These are phyloP conservation scores for Aspergillus caelatus DNA, from an alignment of 2,329 filamentous ascomycete species.

Conservation along the genomic window DNA sequence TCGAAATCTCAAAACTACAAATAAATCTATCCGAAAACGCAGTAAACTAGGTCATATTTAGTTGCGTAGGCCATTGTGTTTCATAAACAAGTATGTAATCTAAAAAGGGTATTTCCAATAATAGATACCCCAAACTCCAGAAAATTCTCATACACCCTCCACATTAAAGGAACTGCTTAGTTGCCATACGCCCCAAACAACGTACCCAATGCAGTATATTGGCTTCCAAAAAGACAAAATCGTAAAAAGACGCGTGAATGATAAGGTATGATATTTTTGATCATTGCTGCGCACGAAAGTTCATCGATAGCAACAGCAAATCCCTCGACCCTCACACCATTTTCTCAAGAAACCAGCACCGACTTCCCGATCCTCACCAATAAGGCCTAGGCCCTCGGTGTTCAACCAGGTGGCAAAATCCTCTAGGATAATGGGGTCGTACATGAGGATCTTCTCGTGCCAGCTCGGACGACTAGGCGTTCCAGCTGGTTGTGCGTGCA, in stretches of 20 bases:
- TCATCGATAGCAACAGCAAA: constrained; percentile 75
- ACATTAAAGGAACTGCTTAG: background rate
- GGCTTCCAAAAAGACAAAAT: background rate
- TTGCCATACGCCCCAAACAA: background rate
- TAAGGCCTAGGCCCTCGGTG: constrained; percentile 63
- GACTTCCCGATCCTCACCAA: constrained; percentile 68
- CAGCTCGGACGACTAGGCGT: constrained; percentile 60
- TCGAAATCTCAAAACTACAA: background rate
- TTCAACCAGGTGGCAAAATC: constrained; percentile 86
- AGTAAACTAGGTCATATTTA: background rate
- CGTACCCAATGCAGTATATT: background rate
- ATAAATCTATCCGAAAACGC: background rate
- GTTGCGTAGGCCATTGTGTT: background rate
- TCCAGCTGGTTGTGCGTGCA: constrained; percentile 49
- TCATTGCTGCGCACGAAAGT: constrained; percentile 4
- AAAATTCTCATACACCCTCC: background rate
- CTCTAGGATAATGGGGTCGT: constrained; percentile 86
- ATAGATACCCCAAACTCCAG: background rate
- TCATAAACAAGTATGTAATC: too few relatives aligned
- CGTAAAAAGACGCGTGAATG: background rate
- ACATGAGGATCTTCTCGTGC: constrained; percentile 92
- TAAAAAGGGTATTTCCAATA: background rate
- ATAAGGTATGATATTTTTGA: background rate
- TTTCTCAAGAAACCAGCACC: constrained; percentile 70
- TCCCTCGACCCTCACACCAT: constrained; percentile 86